A percentile compares a stretch with the other conserved stretches of the same genome.
Conservation (phyloP, 73 alveolate genomes). For the Blepharisma stoltei region DNA sequence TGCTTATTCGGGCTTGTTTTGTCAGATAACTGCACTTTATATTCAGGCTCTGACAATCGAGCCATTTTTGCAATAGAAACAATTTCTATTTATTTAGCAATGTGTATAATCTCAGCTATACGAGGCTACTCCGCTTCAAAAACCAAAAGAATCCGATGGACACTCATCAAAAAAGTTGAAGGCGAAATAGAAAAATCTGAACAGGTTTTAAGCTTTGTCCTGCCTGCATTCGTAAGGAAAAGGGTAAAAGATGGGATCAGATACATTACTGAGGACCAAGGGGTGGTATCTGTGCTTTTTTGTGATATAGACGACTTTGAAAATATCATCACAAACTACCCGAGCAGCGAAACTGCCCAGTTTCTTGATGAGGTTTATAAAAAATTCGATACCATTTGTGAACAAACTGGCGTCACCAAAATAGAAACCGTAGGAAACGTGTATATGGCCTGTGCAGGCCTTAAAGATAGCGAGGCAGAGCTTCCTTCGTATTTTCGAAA, state of each 20-base stretch:
- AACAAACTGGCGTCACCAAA: slow-evolving; percentile 35
- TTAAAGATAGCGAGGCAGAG: slow-evolving; percentile 48
- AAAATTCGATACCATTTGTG: slow-evolving; percentile 55
- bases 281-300: slow-evolving; percentile 47
- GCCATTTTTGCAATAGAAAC: too few species aligned
- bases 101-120: too few species aligned
- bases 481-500: background rate
- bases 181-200: slow-evolving; percentile 28
- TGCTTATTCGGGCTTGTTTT: too few species aligned
- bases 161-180: too few species aligned
- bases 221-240: slow-evolving; percentile 61
- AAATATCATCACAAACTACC: slow-evolving; percentile 39
- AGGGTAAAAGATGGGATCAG: slow-evolving; percentile 48
- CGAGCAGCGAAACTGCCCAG: slow-evolving; percentile 47
- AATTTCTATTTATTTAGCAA: too few species aligned
- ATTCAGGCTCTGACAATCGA: too few species aligned
- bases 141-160: background rate
- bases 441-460: slow-evolving; percentile 87
- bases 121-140: too few species aligned
- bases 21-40: too few species aligned
- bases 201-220: slow-evolving; percentile 40
- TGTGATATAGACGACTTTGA: slow-evolving; percentile 55
- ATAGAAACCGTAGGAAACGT: slow-evolving; percentile 89
- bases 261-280: slow-evolving; percentile 55
- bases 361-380: slow-evolving; percentile 44